Conservation (phyloP, 2,329 filamentous ascomycete species). For the Xylaria polymorpha region DNA sequence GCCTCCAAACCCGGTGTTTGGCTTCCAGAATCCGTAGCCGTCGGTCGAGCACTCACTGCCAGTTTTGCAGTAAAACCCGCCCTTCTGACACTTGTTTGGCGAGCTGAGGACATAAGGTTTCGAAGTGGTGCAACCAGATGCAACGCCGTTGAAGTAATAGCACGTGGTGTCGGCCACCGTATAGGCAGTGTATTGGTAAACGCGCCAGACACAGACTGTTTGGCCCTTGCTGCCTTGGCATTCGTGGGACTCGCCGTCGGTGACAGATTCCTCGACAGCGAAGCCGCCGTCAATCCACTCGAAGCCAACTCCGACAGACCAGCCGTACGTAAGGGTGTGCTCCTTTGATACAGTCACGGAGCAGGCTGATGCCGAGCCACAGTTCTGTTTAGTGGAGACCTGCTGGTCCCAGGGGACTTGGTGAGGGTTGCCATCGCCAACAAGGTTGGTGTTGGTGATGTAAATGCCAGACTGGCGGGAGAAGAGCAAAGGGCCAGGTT, state of each 20-base stretch:
- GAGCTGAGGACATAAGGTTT: conserved; percentile 7
- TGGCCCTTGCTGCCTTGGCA: conserved; percentile 1
- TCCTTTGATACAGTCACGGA: not conserved
- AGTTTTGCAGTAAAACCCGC: conserved; percentile 4
- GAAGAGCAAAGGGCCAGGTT: not conserved
- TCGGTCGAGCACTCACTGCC: conserved; percentile 3
- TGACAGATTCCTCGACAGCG: not conserved
- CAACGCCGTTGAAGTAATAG: conserved; percentile 8
- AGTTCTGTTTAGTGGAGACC: conserved; percentile 8
- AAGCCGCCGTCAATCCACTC: conserved; percentile 3
- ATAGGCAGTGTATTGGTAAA: conserved; percentile 15
- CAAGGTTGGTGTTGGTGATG: conserved; percentile 7
- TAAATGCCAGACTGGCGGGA: conserved; percentile 14
- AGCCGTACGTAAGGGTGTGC: conserved; percentile 4
- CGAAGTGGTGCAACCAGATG: conserved; percentile 9
- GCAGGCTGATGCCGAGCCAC: conserved; percentile 3
- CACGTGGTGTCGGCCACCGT: conserved; percentile 8
- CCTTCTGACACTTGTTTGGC: conserved; percentile 15
- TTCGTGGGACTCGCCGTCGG: conserved; percentile 7
- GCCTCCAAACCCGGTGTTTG: conserved; percentile 9
- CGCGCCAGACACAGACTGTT: conserved; percentile 17
- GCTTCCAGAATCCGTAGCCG: not conserved
- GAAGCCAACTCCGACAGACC: not conserved
- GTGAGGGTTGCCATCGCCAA: conserved; percentile 20
- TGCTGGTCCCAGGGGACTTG: conserved; percentile 15